Conservation (phyloP, 352 stramenopile genomes). For the Pythium vanterpoolii region DNA sequence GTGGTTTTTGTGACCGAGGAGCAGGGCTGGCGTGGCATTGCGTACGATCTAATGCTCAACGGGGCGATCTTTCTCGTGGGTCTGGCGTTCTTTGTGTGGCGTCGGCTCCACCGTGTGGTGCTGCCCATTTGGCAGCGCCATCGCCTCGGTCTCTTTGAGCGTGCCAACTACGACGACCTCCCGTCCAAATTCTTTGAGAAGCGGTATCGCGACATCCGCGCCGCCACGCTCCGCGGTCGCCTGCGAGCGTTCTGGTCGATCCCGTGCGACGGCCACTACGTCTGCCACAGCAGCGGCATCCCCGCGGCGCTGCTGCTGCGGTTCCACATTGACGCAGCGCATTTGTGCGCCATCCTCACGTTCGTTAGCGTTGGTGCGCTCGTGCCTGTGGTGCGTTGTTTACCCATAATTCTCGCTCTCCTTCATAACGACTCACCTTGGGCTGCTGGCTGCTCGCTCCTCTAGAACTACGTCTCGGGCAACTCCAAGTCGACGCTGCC, state of each 20-base stretch:
- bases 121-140: slow-evolving; percentile 66
- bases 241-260: slow-evolving; percentile 47
- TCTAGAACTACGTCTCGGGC: slow-evolving; percentile 74
- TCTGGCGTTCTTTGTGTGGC: slow-evolving; percentile 61
- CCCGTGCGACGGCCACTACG: slow-evolving; percentile 45
- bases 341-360: slow-evolving; percentile 57
- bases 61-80: slow-evolving; percentile 45
- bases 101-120: slow-evolving; percentile 44
- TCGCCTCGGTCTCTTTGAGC: slow-evolving; percentile 62
- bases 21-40: slow-evolving; percentile 66
- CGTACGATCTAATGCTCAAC: slow-evolving; percentile 65
- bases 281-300: slow-evolving; percentile 64
- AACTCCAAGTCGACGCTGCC: slow-evolving; percentile 31
- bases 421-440: not conserved
- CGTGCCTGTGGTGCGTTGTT: slow-evolving; percentile 59
- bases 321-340: slow-evolving; percentile 62
- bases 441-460: not conserved
- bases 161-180: slow-evolving; percentile 66
- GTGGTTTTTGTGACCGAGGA: slow-evolving; percentile 51
- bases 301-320: slow-evolving; percentile 60
- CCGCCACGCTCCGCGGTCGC: slow-evolving; percentile 33
- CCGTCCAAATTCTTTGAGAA: slow-evolving; percentile 32
- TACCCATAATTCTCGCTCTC: not conserved
- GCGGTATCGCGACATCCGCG: slow-evolving; percentile 50
- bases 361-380: slow-evolving; percentile 69